These are phyloP conservation scores for Arachnopeziza araneosa DNA, from an alignment of 2,329 filamentous ascomycete species.

Conservation along the genomic window DNA sequence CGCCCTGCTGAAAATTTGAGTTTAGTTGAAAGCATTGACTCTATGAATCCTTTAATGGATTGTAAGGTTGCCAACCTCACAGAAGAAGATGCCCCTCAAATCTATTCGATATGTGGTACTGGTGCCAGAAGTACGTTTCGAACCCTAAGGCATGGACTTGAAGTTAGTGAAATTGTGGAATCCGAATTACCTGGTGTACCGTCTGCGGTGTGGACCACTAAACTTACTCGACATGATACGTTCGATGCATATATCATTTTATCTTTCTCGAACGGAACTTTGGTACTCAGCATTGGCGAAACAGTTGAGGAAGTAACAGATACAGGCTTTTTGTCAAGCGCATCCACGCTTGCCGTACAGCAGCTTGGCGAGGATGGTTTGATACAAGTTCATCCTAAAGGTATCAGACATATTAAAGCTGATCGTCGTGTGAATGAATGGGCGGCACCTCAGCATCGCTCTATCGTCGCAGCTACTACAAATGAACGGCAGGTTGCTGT, in stretches of 20 bases:
- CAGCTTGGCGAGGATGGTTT: slow-evolving; percentile 90
- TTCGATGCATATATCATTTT: slow-evolving; percentile 95
- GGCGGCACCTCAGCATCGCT: slow-evolving; percentile 87
- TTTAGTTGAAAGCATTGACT: slow-evolving; percentile 76
- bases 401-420: slow-evolving; percentile 82
- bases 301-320: slow-evolving; percentile 94
- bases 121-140: slow-evolving; percentile 87
- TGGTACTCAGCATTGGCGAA: slow-evolving; percentile 92
- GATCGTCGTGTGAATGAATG: slow-evolving; percentile 81
- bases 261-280: slow-evolving; percentile 81
- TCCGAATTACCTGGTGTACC: slow-evolving; percentile 86
- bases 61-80: slow-evolving; percentile 89
- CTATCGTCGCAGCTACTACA: slow-evolving; percentile 89
- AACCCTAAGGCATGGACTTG: slow-evolving; percentile 85
- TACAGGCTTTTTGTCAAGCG: slow-evolving; percentile 83
- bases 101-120: slow-evolving; percentile 86
- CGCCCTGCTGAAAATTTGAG: slow-evolving; percentile 75
- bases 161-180: slow-evolving; percentile 93
- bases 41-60: slow-evolving; percentile 86
- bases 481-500: slow-evolving; percentile 92
- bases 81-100: slow-evolving; percentile 90
- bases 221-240: slow-evolving; percentile 72
- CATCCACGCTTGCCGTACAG: slow-evolving; percentile 86
- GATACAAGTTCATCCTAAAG: slow-evolving; percentile 93
- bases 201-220: slow-evolving; percentile 91